Base-by-base conservation (phyloP, 768 basidiomycete species). In the Trametes cinnabarina region DNA sequence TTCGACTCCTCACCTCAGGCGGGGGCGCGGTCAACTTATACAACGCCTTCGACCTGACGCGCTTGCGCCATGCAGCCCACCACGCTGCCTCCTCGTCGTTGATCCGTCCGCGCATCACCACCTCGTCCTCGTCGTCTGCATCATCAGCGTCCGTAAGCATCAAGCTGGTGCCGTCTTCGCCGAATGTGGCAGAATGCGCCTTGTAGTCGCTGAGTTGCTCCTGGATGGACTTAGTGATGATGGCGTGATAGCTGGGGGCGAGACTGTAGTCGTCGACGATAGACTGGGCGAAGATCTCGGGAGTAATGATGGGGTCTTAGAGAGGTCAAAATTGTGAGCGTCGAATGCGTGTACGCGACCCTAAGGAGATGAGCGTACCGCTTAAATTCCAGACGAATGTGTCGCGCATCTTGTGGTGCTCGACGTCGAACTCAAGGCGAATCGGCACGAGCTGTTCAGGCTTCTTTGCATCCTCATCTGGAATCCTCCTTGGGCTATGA, bases 321-420 rank as follows among this genome's bases (percentile, higher is more conserved):
- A 32, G 30, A 32, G 30, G 37, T 12, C 9, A 35, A 14, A 22
- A 28, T 48, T 19, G 52, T 9, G 15, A 9, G 23, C 25, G 39
- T 41, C 22, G 42, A 20, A 20, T 10, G 14, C 23, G 44, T 3
- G 22, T 23, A 28, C 11, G 5, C 15, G 15, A 6, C 20, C 20
- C 14, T 34, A 12, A 35, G 34, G 25, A 23, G 23, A 28, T 5
- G 3, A 20, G 51, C 84, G n/a, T 55, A 97, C 95, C 96, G 63
- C 90, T 89, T 43, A 95, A 73, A 67, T 99, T 97, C 97, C 96
- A 99, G 43, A 97, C 83, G 73, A 98, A 98, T 0, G 96, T 94
- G 69, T 99, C 97, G 25, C 94, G 84, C 79, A 98, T 87, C 74
- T 88, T 91, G 68, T 91, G 87, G 66, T 92, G 90, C 55, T 98